phyloP scores from a whole-genome alignment of 208 protist genomes.

The Acanthamoeba polyphaga region DNA sequence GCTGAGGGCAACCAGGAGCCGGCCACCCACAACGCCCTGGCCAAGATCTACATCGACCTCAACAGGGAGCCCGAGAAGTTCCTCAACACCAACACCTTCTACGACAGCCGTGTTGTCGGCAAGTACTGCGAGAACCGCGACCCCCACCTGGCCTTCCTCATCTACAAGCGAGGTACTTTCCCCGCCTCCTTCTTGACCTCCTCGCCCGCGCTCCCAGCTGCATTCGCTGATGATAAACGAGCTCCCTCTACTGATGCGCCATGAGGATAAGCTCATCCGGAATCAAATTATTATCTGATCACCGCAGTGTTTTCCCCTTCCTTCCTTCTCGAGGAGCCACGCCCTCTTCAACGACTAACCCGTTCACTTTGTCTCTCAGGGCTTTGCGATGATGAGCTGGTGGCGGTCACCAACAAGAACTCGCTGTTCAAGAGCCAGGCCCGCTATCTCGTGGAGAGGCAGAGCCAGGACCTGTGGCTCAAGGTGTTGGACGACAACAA shows the following conservation, averaged over 20 bases:
- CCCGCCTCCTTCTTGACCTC: neutral
- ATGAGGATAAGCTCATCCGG: conserved; percentile 70
- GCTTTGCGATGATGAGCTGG: conserved; percentile 97
- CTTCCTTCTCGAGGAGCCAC: neutral
- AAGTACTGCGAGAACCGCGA: conserved; percentile 99
- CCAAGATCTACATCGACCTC: conserved; percentile 99
- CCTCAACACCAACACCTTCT: conserved; percentile 97
- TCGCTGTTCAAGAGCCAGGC: conserved; percentile 95
- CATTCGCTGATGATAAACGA: conserved; percentile 60
- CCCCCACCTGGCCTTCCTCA: conserved; percentile 98
- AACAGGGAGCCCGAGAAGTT: conserved; percentile 98
- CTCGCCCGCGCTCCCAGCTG: neutral
- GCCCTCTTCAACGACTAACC: neutral
- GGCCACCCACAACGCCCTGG: conserved; percentile 98
- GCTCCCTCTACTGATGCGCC: conserved; percentile 70
- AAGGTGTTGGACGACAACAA: conserved; percentile 96
- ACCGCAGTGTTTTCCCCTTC: neutral
- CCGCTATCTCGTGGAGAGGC: conserved; percentile 98
- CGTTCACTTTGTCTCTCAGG: conserved; percentile 83
- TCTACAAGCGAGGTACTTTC: conserved; percentile 93
- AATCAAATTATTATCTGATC: conserved; percentile 63
- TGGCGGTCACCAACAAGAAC: conserved; percentile 98
- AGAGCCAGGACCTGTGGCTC: conserved; percentile 98
- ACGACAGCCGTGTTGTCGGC: conserved; percentile 96
- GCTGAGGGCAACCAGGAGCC: conserved; percentile 96